Evolutionary conservation across 139 green algal species (phyloP).

Genomic region (Chlamydomonas schloesseri): DNA sequence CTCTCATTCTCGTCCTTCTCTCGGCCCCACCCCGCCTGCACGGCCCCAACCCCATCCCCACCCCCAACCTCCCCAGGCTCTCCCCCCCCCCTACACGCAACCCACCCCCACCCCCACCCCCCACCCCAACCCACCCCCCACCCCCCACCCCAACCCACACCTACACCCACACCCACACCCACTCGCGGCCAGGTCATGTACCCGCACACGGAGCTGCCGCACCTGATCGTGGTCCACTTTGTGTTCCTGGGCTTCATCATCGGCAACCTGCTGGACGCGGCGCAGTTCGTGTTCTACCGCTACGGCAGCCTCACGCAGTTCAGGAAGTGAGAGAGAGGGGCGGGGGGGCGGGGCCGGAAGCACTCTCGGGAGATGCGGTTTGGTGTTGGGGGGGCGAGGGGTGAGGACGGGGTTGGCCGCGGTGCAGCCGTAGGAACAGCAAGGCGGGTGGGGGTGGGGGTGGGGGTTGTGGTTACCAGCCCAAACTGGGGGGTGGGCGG

Average conservation of each 20-base stretch:
- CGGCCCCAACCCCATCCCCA: no score
- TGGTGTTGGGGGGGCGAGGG: neutral
- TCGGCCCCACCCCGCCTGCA: neutral
- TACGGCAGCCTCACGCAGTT: constrained; percentile 22
- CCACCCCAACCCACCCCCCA: no score
- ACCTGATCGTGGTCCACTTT: neutral
- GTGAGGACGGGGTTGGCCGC: no score
- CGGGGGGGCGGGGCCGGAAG: neutral
- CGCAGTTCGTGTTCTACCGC: constrained; percentile 39
- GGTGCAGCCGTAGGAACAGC: no score
- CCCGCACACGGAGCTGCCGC: neutral
- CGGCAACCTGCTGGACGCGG: constrained; percentile 48
- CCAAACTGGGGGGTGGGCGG: no score
- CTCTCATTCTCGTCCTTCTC: neutral
- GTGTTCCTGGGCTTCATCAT: constrained; percentile 31
- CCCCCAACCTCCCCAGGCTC: no score
- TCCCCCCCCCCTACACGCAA: no score
- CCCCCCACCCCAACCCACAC: no score
- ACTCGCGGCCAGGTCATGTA: constrained; percentile 40
- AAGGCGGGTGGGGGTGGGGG: neutral
- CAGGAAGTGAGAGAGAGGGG: neutral
- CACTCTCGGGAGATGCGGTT: neutral
- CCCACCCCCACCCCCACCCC: no score
- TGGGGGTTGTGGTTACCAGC: no score
- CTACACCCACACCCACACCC: no score